These are phyloP conservation scores for Candida namnaoensis DNA, from an alignment of 805 yeast species.

Conservation along the genomic window DNA sequence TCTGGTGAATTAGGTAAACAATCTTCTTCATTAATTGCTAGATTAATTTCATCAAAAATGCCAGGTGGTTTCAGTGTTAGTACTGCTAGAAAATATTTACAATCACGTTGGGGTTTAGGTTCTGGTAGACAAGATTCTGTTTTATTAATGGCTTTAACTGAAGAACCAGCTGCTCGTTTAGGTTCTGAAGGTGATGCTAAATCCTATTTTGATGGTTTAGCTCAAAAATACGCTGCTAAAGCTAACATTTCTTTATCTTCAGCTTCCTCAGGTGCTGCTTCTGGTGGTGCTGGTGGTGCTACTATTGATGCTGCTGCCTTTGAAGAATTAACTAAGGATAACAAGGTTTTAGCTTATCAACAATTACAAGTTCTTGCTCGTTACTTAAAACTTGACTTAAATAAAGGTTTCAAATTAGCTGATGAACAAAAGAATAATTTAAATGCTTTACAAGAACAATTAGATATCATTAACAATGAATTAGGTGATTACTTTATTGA, in stretches of 20 bases:
- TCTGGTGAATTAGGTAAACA: conserved; percentile 89
- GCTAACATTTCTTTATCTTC: conserved; percentile 73
- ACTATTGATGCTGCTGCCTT: conserved; percentile 93
- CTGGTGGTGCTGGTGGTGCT: conserved; percentile 68
- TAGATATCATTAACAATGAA: conserved; percentile 66
- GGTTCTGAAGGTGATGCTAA: conserved; percentile 86
- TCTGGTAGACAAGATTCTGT: conserved; percentile 92
- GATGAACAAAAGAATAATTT: conserved; percentile 77
- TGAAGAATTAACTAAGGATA: conserved; percentile 49
- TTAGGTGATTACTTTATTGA: conserved; percentile 90
- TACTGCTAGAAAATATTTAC: conserved; percentile 85
- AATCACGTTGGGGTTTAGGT: conserved; percentile 87
- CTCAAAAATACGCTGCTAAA: conserved; percentile 77
- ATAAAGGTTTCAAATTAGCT: conserved; percentile 81
- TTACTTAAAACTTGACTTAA: conserved; percentile 86
- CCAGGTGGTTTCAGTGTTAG: conserved; percentile 98
- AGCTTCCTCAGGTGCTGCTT: conserved; percentile 44
- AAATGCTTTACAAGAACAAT: conserved; percentile 73
- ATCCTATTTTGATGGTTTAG: conserved; percentile 71
- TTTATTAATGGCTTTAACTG: conserved; percentile 71
- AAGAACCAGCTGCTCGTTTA: conserved; percentile 87
- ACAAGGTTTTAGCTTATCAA: conserved; percentile 39
- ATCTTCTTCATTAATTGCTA: conserved; percentile 78
- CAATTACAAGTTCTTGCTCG: conserved; percentile 86
- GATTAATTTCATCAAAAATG: conserved; percentile 95